A percentile compares a stretch with the other conserved stretches of the same genome.
Evolutionary conservation across 495 filamentous ascomycete species (phyloP).

Genomic region (Penicillium egyptiacum): DNA sequence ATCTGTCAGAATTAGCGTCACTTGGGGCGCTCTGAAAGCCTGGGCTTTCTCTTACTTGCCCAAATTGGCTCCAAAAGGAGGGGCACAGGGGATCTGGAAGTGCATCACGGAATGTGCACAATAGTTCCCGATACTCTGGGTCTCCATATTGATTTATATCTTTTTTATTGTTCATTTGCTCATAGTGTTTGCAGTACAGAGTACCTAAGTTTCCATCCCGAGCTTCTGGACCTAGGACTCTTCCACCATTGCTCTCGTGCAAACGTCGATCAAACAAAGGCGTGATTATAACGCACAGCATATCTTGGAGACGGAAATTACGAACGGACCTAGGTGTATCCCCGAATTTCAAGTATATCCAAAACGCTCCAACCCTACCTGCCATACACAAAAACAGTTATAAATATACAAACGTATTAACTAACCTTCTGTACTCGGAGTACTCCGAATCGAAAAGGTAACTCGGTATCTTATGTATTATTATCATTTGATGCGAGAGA

Average conservation of each 20-base stretch:
- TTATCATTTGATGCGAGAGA: no score
- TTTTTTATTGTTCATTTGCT: neutral
- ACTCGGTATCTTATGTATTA: no score
- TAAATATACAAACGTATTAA: neutral
- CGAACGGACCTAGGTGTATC: neutral
- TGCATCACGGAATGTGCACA: slow-evolving; percentile 9
- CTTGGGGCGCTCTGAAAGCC: slow-evolving; percentile 1
- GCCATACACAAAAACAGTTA: neutral
- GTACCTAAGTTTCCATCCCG: neutral
- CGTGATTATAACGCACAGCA: neutral
- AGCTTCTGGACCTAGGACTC: neutral
- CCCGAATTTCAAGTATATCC: neutral
- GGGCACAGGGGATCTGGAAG: slow-evolving; percentile 12
- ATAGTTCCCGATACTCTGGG: slow-evolving; percentile 16
- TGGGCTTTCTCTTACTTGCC: neutral
- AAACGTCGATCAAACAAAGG: neutral
- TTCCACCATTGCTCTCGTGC: neutral
- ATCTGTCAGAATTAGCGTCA: slow-evolving; percentile 27
- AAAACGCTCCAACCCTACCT: neutral
- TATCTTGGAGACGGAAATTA: neutral
- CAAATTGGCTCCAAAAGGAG: neutral
- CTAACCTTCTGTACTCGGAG: slow-evolving; percentile 11
- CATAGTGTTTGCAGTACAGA: no score
- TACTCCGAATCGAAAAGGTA: slow-evolving; percentile 23
- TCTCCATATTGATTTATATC: neutral